phyloP scores from a whole-genome alignment of 2,329 filamentous ascomycete species.

The Alternaria novae-zelandiae region DNA sequence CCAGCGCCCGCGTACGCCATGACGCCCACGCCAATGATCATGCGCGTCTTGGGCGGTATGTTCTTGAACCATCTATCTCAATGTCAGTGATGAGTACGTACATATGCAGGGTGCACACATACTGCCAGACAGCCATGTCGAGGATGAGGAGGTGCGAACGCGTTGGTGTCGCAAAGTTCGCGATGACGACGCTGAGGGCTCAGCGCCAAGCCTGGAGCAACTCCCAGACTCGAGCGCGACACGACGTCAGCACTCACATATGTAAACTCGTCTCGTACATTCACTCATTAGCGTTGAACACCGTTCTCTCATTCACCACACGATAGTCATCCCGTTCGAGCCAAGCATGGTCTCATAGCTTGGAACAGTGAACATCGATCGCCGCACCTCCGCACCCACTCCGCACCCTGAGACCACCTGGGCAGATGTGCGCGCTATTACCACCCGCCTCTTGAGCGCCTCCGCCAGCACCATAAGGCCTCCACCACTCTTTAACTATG shows the following conservation, averaged over 20 bases:
- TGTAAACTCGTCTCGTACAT: neutral
- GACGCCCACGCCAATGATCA: conserved; percentile 74
- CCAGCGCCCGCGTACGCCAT: conserved; percentile 78
- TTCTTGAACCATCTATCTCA: conserved; percentile 64
- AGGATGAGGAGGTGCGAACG: neutral
- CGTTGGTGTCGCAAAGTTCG: conserved; percentile 3
- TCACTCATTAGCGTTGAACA: neutral
- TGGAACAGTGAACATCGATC: neutral
- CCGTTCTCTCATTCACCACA: neutral
- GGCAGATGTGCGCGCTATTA: conserved; percentile 29
- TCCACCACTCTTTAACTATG: conserved; percentile 28
- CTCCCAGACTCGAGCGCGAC: neutral
- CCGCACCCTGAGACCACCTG: conserved; percentile 21
- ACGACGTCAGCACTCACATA: neutral
- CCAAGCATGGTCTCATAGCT: conserved; percentile 10
- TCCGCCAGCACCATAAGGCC: conserved; percentile 14
- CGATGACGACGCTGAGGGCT: conserved; percentile 5
- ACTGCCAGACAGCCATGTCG: conserved; percentile 49
- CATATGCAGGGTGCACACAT: conserved; percentile 5
- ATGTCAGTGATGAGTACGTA: conserved; percentile 1
- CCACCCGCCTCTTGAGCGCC: conserved; percentile 24
- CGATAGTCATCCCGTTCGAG: neutral
- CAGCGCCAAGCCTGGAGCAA: conserved; percentile 7
- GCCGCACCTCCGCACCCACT: conserved; percentile 23
- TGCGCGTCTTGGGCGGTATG: conserved; percentile 72